These are phyloP conservation scores for Hirschfeldia incana DNA, from an alignment of 345 rosid species.

Conservation along the genomic window DNA sequence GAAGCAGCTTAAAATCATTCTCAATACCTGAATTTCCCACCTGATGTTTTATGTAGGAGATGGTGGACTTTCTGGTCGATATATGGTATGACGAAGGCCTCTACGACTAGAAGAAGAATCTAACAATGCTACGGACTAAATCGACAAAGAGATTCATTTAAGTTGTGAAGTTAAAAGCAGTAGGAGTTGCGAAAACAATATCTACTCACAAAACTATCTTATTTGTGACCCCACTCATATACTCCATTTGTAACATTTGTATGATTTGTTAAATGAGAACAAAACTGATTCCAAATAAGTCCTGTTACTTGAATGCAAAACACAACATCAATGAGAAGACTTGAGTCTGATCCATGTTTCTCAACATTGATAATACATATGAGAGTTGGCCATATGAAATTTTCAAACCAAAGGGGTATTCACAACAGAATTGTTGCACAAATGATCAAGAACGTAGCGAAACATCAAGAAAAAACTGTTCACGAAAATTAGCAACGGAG, in stretches of 20 bases:
- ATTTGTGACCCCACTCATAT: not conserved
- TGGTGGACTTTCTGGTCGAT: constrained; percentile 92
- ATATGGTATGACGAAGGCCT: constrained; percentile 89
- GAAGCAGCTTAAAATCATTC: not conserved
- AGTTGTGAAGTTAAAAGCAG: not conserved
- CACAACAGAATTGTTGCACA: constrained; percentile 14
- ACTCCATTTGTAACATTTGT: constrained; percentile 20
- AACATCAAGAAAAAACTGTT: constrained; percentile 10
- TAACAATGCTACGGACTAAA: constrained; percentile 23
- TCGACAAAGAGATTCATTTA: constrained; percentile 15
- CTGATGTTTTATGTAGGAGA: constrained; percentile 58
- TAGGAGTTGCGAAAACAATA: constrained; percentile 15
- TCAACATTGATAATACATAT: constrained; percentile 16
- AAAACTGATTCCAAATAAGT: constrained; percentile 13
- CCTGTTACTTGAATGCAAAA: not conserved
- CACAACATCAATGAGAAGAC: not conserved
- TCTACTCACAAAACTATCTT: constrained; percentile 6
- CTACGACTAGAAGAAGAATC: constrained; percentile 63
- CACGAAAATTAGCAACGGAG: constrained; percentile 23
- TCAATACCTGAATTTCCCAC: not conserved
- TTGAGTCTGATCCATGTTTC: constrained; percentile 15
- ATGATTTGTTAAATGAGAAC: constrained; percentile 15
- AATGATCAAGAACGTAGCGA: constrained; percentile 8
- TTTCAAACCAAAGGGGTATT: not conserved
- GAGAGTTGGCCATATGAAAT: constrained; percentile 5